phyloP scores from a whole-genome alignment of 1,139 yeast genomes.

The Pichia kudriavzevii region DNA sequence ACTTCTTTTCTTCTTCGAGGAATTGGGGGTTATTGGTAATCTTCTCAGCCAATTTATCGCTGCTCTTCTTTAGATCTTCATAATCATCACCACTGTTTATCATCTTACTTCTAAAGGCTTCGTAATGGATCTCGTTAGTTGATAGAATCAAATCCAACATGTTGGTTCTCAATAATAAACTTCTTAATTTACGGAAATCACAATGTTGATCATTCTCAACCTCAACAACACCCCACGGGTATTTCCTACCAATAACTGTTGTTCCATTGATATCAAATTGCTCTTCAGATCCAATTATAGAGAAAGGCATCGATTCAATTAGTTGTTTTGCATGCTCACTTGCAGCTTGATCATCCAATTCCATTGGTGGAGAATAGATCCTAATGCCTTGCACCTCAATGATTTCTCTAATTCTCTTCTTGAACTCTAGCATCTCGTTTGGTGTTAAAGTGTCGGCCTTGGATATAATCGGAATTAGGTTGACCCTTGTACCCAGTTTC shows the following conservation, averaged over 20 bases:
- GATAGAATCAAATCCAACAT: constrained; percentile 82
- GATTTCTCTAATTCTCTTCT: constrained; percentile 80
- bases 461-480: constrained; percentile 90
- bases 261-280: constrained; percentile 77
- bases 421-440: constrained; percentile 71
- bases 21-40: constrained; percentile 74
- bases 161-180: constrained; percentile 82
- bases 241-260: constrained; percentile 81
- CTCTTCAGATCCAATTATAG: constrained; percentile 85
- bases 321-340: constrained; percentile 76
- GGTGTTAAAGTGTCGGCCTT: constrained; percentile 90
- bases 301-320: constrained; percentile 90
- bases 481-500: constrained; percentile 78
- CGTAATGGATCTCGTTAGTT: constrained; percentile 91
- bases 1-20: constrained; percentile 91
- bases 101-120: constrained; percentile 75
- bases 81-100: constrained; percentile 43
- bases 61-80: constrained; percentile 24
- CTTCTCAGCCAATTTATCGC: constrained; percentile 24
- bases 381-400: constrained; percentile 88
- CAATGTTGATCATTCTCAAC: constrained; percentile 95
- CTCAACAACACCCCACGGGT: constrained; percentile 97
- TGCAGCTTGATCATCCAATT: constrained; percentile 63
- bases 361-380: constrained; percentile 84
- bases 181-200: constrained; percentile 88